A percentile compares a stretch with the other conserved stretches of the same genome.
phyloP scores from a whole-genome alignment of 2,329 filamentous ascomycete genomes.

The Pezicula neosporulosa region DNA sequence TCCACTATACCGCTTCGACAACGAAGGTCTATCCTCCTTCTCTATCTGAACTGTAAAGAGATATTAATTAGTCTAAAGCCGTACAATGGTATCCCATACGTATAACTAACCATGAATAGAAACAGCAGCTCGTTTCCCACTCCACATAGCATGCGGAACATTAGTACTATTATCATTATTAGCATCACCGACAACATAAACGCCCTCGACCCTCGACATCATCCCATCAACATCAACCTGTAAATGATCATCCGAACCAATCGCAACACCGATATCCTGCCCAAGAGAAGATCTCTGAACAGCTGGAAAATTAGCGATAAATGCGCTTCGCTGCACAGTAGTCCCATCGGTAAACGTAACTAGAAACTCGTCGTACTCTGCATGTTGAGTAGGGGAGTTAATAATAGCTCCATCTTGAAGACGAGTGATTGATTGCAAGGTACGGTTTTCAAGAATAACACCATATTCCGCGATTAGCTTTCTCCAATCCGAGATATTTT shows the following conservation, averaged over 20 bases:
- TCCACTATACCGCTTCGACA: not conserved
- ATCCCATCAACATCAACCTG: constrained; percentile 3
- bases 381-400: constrained; percentile 4
- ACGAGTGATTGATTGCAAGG: constrained; percentile 45
- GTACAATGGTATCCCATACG: not conserved
- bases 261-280: constrained; percentile 34
- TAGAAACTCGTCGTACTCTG: constrained; percentile 51
- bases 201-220: constrained; percentile 46
- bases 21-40: constrained; percentile 4
- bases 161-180: constrained; percentile 59
- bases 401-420: constrained; percentile 30
- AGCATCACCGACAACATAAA: constrained; percentile 57
- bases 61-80: not conserved
- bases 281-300: constrained; percentile 47
- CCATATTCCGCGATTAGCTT: constrained; percentile 46
- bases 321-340: constrained; percentile 43
- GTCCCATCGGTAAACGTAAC: constrained; percentile 47
- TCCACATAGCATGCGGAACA: constrained; percentile 57
- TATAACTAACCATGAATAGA: constrained; percentile 48
- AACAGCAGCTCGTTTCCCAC: constrained; percentile 55
- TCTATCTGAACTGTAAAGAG: constrained; percentile 8
- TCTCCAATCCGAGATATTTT: constrained; percentile 42
- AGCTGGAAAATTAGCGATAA: constrained; percentile 46
- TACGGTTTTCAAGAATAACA: constrained; percentile 53
- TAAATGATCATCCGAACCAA: constrained; percentile 5